phyloP scores from a whole-genome alignment of 208 protist species.

The Herpetomonas tarakana region DNA sequence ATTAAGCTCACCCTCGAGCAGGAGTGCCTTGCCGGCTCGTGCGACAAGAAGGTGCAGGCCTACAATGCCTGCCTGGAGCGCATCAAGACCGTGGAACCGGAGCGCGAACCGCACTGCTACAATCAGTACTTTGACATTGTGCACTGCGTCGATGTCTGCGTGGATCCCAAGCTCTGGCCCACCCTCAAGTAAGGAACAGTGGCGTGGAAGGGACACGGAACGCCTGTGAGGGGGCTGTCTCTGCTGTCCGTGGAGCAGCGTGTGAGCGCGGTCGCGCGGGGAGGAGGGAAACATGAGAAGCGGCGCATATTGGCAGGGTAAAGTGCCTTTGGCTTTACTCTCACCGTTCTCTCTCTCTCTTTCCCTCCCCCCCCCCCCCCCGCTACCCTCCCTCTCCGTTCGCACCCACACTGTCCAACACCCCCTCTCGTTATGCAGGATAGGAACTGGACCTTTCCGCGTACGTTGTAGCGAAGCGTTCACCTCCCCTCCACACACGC shows the following conservation, averaged over 20 bases:
- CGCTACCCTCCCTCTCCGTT: too few species aligned
- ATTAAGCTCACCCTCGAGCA: slow-evolving; percentile 78
- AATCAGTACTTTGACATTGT: slow-evolving; percentile 79
- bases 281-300: neutral
- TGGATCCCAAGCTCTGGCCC: slow-evolving; percentile 74
- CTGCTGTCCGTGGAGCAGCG: too few species aligned
- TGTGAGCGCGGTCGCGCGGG: neutral
- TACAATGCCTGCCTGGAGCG: slow-evolving; percentile 78
- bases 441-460: too few species aligned
- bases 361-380: too few species aligned
- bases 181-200: slow-evolving; percentile 54
- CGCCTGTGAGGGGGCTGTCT: too few species aligned
- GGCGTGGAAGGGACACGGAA: too few species aligned
- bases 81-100: slow-evolving; percentile 53
- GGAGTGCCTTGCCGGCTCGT: slow-evolving; percentile 60
- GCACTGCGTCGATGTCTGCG: slow-evolving; percentile 80
- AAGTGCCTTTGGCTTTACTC: neutral
- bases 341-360: neutral
- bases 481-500: too few species aligned
- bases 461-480: too few species aligned
- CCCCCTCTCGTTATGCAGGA: too few species aligned
- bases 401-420: too few species aligned
- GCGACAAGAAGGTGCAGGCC: slow-evolving; percentile 50
- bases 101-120: slow-evolving; percentile 77
- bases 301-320: neutral